Evolutionary conservation across 495 filamentous ascomycete species (phyloP), one percentile per base, ranked within the genome.

Genomic region (Pyronema domesticum): DNA sequence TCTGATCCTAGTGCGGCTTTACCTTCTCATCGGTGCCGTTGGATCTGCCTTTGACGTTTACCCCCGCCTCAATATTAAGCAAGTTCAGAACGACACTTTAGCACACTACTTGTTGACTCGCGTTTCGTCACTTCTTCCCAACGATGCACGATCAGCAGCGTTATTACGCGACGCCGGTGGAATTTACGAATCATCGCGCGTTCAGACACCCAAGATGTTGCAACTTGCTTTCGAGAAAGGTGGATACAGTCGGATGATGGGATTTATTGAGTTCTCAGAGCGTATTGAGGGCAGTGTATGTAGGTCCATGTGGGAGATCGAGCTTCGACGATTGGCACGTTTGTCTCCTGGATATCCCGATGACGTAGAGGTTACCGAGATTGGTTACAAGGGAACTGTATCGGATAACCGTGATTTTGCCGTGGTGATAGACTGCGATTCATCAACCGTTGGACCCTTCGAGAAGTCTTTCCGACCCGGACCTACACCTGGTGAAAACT

Each of bases 11-110:
- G 70, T 77, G 3, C 70, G 77, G 9, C 61, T 78, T 33, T 78
- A 78, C 57, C 67, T 75, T 34, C 66, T 72, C 39, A 53, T 81
- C 10, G 78, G 78, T 7, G 72, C 73, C 43, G 71, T 71, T 13
- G 75, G 74, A 5, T 68, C 74, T 9, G 77, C 78, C 3, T 57
- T 79, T 58, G 69, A 68, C 6, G 14, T 60, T 6, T 80, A 80
- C 56, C 69, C 70, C 53, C 73, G 70, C 40, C 68, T 81, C 14
- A 76, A 75, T 15, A 72, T 81, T 50, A 81, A 81, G 56, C 76
- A 81, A 43, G 63, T 80, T 30, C 78, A 81, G 59, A 73, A 73
- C 56, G 76, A 80, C 57, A 75, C 74, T 17, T 65, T 80, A 46
- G 70, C 75, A 11, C 77, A 80, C 58, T 73, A 73, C 33, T 64